Conservation (phyloP, 202 grass and related monocot genomes). For the Sporobolus alterniflorus region DNA sequence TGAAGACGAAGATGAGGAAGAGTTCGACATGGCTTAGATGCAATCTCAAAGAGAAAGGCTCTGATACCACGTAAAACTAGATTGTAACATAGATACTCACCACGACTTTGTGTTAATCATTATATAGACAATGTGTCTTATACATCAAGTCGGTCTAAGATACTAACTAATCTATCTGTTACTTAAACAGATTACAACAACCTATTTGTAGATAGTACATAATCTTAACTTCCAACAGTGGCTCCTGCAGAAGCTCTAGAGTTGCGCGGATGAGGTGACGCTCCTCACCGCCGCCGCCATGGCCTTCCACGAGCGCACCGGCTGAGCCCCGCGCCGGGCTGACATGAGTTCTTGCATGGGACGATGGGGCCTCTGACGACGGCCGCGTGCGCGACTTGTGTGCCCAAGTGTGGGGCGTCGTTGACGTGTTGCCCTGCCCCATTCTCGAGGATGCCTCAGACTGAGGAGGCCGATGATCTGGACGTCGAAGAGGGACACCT, state of each 20-base stretch:
- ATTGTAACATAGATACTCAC: too few species aligned
- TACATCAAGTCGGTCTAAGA: too few species aligned
- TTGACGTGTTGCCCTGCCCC: not conserved
- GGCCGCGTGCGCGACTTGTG: constrained; percentile 61
- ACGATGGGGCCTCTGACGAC: constrained; percentile 41
- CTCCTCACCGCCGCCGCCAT: constrained; percentile 54
- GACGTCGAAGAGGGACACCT: constrained; percentile 18
- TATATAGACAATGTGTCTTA: too few species aligned
- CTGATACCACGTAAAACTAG: too few species aligned
- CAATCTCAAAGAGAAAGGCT: not conserved
- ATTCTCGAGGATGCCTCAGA: not conserved
- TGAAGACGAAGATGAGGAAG: too few species aligned
- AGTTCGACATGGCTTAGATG: too few species aligned
- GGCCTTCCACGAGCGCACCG: constrained; percentile 59
- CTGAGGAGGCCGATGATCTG: not conserved
- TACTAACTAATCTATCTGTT: too few species aligned
- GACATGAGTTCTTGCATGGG: constrained; percentile 53
- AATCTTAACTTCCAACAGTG: too few species aligned
- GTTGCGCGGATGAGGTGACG: constrained; percentile 55
- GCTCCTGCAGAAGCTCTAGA: constrained; percentile 60
- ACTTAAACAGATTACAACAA: too few species aligned
- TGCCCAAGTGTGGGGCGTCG: constrained; percentile 56
- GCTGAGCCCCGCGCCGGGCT: constrained; percentile 40
- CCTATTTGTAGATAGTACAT: too few species aligned
- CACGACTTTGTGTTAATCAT: too few species aligned